These are phyloP conservation scores for Penicillium sp. DNA, from an alignment of 2,329 filamentous ascomycete genomes.

Conservation along the genomic window DNA sequence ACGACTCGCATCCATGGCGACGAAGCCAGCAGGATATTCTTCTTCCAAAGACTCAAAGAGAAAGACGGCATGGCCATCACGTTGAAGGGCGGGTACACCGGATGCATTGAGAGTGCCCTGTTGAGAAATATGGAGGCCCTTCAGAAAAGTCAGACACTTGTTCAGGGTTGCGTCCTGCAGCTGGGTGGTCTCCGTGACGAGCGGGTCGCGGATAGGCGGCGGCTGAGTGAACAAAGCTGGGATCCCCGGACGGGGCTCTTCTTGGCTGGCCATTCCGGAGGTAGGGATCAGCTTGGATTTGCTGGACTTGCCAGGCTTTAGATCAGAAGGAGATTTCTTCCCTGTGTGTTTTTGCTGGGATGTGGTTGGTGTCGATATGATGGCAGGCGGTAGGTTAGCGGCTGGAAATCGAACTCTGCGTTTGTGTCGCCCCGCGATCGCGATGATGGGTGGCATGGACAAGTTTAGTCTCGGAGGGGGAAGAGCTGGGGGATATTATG, in stretches of 20 bases:
- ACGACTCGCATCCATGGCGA: constrained; percentile 80
- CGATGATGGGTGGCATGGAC: constrained; percentile 44
- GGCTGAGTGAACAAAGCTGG: constrained; percentile 50
- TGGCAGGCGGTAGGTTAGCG: constrained; percentile 28
- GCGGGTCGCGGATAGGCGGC: constrained; percentile 69
- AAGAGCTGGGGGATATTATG: not conserved
- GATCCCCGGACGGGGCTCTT: constrained; percentile 36
- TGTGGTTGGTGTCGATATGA: constrained; percentile 4
- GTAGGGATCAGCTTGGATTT: constrained; percentile 1
- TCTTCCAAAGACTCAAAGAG: constrained; percentile 57
- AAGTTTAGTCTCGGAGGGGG: not conserved
- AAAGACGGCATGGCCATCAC: constrained; percentile 60
- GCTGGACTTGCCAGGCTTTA: not conserved
- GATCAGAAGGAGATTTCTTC: constrained; percentile 15
- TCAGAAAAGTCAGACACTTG: constrained; percentile 72
- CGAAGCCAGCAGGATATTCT: constrained; percentile 72
- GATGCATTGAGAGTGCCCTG: constrained; percentile 66
- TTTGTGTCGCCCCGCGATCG: constrained; percentile 43
- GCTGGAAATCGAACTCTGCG: constrained; percentile 48
- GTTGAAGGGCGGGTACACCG: constrained; percentile 77
- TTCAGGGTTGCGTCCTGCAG: constrained; percentile 72
- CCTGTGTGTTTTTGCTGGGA: constrained; percentile 6
- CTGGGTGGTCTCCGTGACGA: constrained; percentile 71
- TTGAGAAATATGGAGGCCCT: constrained; percentile 55
- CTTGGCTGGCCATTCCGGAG: constrained; percentile 33